Percentiles rank a stretch among this genome's conserved stretches.
These are phyloP conservation scores for Rhodotorula sp. DNA, from an alignment of 1,284 basidiomycete genomes.

Conservation along the genomic window DNA sequence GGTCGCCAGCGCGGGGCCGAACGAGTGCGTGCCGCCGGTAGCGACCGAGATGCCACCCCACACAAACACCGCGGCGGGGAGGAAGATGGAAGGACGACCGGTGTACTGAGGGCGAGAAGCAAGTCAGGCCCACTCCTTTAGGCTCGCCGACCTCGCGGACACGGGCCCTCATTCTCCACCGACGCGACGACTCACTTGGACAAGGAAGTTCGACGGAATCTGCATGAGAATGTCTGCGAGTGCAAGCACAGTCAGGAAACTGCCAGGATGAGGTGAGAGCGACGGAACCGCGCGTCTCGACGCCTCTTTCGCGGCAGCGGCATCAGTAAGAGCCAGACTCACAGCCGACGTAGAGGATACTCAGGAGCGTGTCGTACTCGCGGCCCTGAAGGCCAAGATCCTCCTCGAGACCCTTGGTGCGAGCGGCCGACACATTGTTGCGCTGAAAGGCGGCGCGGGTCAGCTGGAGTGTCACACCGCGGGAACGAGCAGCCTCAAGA, in stretches of 20 bases:
- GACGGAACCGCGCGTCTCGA: neutral
- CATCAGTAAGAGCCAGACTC: too few relatives aligned
- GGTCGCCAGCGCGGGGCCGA: conserved; percentile 29
- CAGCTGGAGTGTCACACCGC: neutral
- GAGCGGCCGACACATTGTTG: conserved; percentile 38
- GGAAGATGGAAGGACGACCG: conserved; percentile 38
- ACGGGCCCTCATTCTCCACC: too few relatives aligned
- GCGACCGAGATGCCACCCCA: conserved; percentile 49
- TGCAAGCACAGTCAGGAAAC: neutral
- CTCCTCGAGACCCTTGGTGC: conserved; percentile 47
- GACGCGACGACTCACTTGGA: too few relatives aligned
- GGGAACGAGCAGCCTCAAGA: neutral
- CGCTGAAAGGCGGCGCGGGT: neutral
- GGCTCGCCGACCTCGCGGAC: too few relatives aligned
- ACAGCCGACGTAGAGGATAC: conserved; percentile 17
- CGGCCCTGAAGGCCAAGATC: conserved; percentile 47
- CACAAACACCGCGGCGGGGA: conserved; percentile 59
- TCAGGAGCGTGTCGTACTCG: conserved; percentile 20
- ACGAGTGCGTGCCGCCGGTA: conserved; percentile 48
- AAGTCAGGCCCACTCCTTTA: too few relatives aligned
- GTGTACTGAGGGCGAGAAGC: conserved; percentile 11
- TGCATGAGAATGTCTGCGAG: conserved; percentile 28
- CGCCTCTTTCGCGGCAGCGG: too few relatives aligned
- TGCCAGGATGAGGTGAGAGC: too few relatives aligned
- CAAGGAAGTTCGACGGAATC: conserved; percentile 36